Evolutionary conservation across 345 rosid genomes (phyloP).

Genomic region (Balakata baccata): DNA sequence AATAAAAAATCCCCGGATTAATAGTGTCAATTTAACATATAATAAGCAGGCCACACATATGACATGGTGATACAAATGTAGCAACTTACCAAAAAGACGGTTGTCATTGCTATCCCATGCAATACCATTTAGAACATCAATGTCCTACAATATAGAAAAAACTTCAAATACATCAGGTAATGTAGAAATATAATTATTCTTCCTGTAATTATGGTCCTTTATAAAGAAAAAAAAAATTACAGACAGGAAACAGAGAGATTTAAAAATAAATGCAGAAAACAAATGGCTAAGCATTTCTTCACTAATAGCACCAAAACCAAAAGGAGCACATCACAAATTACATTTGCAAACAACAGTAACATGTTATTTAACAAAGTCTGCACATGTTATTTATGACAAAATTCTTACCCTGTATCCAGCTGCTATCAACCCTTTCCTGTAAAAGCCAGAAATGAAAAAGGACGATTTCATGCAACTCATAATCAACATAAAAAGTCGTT

Average conservation of each 20-base stretch:
- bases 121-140: slow-evolving; percentile 94
- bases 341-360: not conserved
- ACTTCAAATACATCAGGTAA: slow-evolving; percentile 8
- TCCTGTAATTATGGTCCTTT: not conserved
- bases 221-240: not conserved
- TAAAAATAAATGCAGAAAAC: not conserved
- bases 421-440: slow-evolving; percentile 56
- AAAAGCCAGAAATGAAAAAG: slow-evolving; percentile 6
- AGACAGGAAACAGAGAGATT: not conserved
- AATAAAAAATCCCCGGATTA: not conserved
- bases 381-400: not conserved
- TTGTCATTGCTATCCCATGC: slow-evolving; percentile 74
- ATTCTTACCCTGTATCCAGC: slow-evolving; percentile 61
- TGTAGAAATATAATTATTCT: not conserved
- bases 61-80: not conserved
- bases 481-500: not conserved
- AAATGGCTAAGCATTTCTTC: not conserved
- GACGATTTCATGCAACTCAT: not conserved
- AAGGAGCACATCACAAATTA: not conserved
- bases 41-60: not conserved
- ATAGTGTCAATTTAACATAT: not conserved
- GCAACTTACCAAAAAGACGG: slow-evolving; percentile 65
- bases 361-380: not conserved
- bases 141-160: slow-evolving; percentile 35
- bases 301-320: not conserved